These are phyloP conservation scores for Lentinus tigrinus DNA, from an alignment of 768 basidiomycete species.

Conservation along the genomic window DNA sequence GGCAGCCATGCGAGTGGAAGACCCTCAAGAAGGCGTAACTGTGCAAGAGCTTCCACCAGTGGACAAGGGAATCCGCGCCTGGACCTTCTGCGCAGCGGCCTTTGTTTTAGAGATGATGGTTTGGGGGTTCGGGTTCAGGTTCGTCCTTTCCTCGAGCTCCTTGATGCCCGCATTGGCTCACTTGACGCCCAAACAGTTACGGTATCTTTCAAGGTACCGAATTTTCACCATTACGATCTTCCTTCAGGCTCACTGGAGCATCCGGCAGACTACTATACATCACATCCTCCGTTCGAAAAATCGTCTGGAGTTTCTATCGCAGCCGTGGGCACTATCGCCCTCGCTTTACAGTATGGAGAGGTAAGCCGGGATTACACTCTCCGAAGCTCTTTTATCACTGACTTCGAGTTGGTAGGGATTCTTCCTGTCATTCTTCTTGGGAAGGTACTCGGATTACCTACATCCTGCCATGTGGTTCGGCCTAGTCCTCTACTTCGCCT, in stretches of 20 bases:
- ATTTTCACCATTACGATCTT: background rate
- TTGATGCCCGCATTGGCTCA: too few relatives aligned
- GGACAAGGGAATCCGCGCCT: constrained; percentile 21
- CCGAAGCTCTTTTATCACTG: background rate
- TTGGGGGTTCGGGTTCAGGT: constrained; percentile 27
- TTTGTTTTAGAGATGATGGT: constrained; percentile 23
- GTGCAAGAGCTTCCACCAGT: constrained; percentile 20
- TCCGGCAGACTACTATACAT: constrained; percentile 20
- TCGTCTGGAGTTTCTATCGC: constrained; percentile 17
- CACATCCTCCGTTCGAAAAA: constrained; percentile 20
- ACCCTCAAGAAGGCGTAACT: constrained; percentile 9
- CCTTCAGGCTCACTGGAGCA: background rate
- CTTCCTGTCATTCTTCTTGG: constrained; percentile 1
- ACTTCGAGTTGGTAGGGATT: background rate
- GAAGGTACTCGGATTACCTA: constrained; percentile 20
- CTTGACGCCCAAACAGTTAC: constrained; percentile 9
- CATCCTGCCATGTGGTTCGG: constrained; percentile 16
- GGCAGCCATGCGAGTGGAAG: background rate
- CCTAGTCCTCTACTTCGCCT: constrained; percentile 12
- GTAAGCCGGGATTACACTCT: background rate
- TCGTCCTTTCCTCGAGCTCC: background rate
- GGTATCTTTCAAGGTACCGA: constrained; percentile 24
- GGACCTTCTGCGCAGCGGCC: constrained; percentile 18
- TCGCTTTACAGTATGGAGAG: constrained; percentile 21
- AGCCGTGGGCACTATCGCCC: constrained; percentile 17